These are phyloP conservation scores for Dictyostelium firmibasis DNA, from an alignment of 78 protist genomes.

Conservation along the genomic window DNA sequence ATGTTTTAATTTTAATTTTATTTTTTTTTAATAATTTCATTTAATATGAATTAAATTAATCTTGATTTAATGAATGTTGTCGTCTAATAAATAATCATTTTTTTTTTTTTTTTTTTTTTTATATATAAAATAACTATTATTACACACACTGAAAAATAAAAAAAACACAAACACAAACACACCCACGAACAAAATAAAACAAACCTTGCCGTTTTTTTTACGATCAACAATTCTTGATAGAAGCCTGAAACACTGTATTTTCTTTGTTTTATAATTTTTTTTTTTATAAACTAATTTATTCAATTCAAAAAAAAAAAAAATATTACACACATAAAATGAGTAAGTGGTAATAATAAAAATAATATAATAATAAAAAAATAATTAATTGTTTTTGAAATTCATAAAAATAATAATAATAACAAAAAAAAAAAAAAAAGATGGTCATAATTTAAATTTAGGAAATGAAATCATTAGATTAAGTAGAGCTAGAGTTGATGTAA, in stretches of 20 bases:
- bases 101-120: too few species aligned
- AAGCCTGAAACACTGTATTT: background rate
- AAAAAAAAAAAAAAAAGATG: background rate
- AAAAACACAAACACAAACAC: background rate
- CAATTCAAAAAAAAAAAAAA: background rate
- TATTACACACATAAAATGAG: background rate
- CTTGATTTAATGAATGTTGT: background rate
- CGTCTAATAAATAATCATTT: background rate
- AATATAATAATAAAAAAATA: too few species aligned
- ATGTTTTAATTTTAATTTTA: background rate
- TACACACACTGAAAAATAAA: background rate
- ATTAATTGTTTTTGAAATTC: too few species aligned
- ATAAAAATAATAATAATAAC: too few species aligned
- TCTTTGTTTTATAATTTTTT: too few species aligned
- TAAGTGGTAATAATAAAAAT: background rate
- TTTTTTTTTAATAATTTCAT: background rate
- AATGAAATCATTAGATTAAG: background rate
- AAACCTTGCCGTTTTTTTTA: background rate
- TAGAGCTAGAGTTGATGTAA: background rate
- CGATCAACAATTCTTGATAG: background rate
- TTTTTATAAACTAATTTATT: too few species aligned
- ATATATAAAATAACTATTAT: background rate
- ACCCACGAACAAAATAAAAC: background rate
- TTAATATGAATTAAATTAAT: too few species aligned
- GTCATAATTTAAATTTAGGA: background rate